phyloP scores from a whole-genome alignment of 2,329 filamentous ascomycete genomes.

The Fusarium transvaalense region DNA sequence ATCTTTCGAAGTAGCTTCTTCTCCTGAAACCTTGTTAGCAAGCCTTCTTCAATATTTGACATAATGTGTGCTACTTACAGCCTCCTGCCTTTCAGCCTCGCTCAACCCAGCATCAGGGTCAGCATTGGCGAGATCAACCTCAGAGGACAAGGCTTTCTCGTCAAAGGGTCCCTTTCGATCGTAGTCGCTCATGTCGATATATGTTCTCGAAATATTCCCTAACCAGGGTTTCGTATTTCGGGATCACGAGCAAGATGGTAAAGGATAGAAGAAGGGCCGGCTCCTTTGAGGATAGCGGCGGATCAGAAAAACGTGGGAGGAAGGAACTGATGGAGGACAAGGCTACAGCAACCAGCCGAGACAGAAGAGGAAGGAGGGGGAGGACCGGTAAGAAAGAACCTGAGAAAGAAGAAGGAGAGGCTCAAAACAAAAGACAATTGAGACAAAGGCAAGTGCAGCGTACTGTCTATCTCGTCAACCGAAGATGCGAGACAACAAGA shows the following conservation, averaged over 20 bases:
- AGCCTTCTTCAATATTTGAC: neutral
- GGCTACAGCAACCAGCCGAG: constrained; percentile 43
- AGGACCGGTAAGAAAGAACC: neutral
- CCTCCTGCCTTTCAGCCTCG: constrained; percentile 70
- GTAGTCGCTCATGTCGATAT: constrained; percentile 51
- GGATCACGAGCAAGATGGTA: constrained; percentile 17
- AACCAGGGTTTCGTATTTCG: constrained; percentile 6
- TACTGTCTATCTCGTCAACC: constrained; percentile 28
- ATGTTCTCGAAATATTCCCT: neutral
- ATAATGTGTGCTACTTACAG: constrained; percentile 61
- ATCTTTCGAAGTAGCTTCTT: constrained; percentile 72
- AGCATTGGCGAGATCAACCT: constrained; percentile 42
- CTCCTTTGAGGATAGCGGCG: constrained; percentile 23
- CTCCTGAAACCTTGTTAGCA: constrained; percentile 60
- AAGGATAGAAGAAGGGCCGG: constrained; percentile 22
- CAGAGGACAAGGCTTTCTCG: constrained; percentile 49
- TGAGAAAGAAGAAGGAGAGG: constrained; percentile 10
- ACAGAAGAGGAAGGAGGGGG: constrained; percentile 18
- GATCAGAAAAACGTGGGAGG: constrained; percentile 41
- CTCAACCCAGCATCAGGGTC: constrained; percentile 72
- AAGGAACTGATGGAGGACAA: constrained; percentile 37
- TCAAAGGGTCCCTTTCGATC: constrained; percentile 50
- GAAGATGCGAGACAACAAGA: constrained; percentile 41
- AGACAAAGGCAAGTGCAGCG: constrained; percentile 5
- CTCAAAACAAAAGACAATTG: constrained; percentile 17